Evolutionary conservation across 306 rosid genomes (phyloP).

Genomic region (Coriaria nepalensis): DNA sequence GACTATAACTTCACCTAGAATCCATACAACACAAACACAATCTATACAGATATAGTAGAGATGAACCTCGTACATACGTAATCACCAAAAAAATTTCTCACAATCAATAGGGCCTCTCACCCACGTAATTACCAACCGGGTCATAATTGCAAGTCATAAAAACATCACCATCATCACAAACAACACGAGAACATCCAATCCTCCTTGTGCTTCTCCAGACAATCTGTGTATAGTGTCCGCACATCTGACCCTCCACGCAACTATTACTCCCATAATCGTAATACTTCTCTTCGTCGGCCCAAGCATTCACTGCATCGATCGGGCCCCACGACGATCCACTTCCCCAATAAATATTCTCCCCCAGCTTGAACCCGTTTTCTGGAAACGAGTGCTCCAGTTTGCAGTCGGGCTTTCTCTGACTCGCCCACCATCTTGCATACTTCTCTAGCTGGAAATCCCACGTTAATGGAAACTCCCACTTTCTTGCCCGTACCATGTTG

Average conservation of each 20-base stretch:
- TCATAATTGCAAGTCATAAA: constrained; percentile 86
- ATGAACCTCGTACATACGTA: too few species aligned
- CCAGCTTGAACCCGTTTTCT: constrained; percentile 50
- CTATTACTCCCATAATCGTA: constrained; percentile 41
- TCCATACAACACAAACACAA: too few species aligned
- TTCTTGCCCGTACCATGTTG: constrained; percentile 53
- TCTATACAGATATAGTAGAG: too few species aligned
- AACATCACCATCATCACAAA: constrained; percentile 63
- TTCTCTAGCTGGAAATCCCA: constrained; percentile 64
- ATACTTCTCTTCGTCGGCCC: constrained; percentile 63
- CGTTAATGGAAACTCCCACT: constrained; percentile 47
- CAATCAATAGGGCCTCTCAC: constrained; percentile 34
- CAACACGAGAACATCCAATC: constrained; percentile 63
- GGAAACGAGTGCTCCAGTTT: constrained; percentile 69
- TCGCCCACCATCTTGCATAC: constrained; percentile 78
- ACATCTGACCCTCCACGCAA: constrained; percentile 55
- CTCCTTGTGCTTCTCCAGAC: constrained; percentile 66
- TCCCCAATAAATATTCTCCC: constrained; percentile 85
- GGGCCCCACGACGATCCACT: constrained; percentile 66
- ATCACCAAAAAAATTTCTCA: too few species aligned
- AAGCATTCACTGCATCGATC: constrained; percentile 44
- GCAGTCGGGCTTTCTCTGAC: constrained; percentile 51
- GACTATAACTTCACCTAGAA: too few species aligned
- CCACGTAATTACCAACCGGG: constrained; percentile 63
- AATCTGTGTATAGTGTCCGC: constrained; percentile 82